Evolutionary conservation across 202 grass and related monocot genomes (phyloP).

Genomic region (Hordeum pubiflorum): DNA sequence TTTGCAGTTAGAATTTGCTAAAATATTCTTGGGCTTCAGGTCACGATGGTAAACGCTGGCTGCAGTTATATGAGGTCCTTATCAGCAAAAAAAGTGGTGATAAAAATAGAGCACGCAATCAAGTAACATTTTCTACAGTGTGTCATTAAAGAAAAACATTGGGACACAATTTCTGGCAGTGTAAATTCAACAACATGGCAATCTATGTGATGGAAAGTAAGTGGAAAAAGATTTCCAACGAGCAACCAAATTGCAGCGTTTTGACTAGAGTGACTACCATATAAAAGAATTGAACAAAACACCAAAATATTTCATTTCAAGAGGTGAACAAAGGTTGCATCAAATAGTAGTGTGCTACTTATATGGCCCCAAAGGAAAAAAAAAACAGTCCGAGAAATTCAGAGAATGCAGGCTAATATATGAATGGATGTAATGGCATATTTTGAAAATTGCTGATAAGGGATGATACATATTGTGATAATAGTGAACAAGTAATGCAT

Average conservation of each 20-base stretch:
- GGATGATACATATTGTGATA: neutral
- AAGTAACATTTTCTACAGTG: neutral
- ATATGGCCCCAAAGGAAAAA: neutral
- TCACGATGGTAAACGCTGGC: conserved; percentile 97
- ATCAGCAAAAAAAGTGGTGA: conserved; percentile 10
- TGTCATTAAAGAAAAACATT: neutral
- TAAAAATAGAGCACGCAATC: neutral
- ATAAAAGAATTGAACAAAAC: neutral
- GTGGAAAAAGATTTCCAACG: neutral
- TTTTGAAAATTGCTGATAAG: neutral
- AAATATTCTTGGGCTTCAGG: conserved; percentile 96
- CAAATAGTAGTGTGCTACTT: neutral
- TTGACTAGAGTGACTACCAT: neutral
- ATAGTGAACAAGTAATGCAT: neutral
- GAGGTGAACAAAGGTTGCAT: neutral
- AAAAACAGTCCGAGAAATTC: neutral
- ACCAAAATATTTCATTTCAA: neutral
- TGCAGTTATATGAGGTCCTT: conserved; percentile 27
- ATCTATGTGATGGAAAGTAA: neutral
- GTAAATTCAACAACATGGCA: neutral
- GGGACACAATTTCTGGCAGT: neutral
- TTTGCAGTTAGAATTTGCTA: conserved; percentile 99
- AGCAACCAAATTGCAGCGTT: neutral
- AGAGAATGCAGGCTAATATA: neutral
- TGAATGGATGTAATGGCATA: neutral